Base-by-base conservation (phyloP, 139 green algal species). In the Chlorella sp. region DNA sequence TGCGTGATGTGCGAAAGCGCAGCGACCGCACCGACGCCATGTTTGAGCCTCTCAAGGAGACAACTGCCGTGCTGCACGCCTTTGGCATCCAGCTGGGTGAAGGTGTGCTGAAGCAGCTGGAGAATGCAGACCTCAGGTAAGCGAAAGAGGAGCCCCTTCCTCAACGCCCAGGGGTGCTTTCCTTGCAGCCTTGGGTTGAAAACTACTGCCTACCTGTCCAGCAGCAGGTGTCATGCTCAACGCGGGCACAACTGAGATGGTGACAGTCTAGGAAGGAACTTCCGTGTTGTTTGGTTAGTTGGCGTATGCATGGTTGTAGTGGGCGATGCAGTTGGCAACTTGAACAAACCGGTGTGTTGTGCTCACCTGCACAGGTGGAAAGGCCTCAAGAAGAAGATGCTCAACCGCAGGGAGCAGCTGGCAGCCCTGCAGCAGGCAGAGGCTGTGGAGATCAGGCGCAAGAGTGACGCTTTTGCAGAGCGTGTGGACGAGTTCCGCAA, bases 301-400 rank as follows among this genome's bases (percentile, higher is more conserved):
- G n/a, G n/a, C n/a, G n/a, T n/a, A n/a, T n/a, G n/a, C n/a, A n/a
- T n/a, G n/a, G n/a, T n/a, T n/a, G n/a, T n/a, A n/a, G n/a, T n/a
- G n/a, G n/a, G n/a, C n/a, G n/a, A n/a, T n/a, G n/a, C n/a, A n/a
- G n/a, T n/a, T n/a, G n/a, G n/a, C n/a, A n/a, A n/a, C n/a, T n/a
- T n/a, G n/a, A n/a, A n/a, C n/a, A n/a, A n/a, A n/a, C n/a, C n/a
- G n/a, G n/a, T n/a, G n/a, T n/a, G n/a, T n/a, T n/a, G n/a, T n/a
- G n/a, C n/a, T n/a, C n/a, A n/a, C n/a, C n/a, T n/a, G n/a, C n/a
- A n/a, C n/a, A n/a, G 79, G 64, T 89, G 83, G 88, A 89, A 62
- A 81, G 65, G 62, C 2, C 80, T 97, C 26, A 92, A 93, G 78
- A 95, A 95, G 77, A 92, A 94, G 82, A 93, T 96, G 91, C 88